These are phyloP conservation scores for Aristolochia californica DNA, from an alignment of 164 flowering plant genomes.

Conservation along the genomic window DNA sequence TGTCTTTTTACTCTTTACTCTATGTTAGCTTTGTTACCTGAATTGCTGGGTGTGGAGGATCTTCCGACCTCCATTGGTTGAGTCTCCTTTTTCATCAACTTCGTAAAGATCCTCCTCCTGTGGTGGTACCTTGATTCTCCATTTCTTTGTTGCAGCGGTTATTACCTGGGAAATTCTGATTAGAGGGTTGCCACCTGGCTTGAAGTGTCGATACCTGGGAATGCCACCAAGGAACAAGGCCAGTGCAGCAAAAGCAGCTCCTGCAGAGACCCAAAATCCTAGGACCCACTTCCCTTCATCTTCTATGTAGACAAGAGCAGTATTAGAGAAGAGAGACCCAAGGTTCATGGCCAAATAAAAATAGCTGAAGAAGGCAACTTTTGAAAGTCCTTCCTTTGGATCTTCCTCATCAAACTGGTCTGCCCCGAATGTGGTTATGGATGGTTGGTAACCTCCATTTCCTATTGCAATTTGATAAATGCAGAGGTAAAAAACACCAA, in stretches of 20 bases:
- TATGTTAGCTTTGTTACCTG: conserved; percentile 32
- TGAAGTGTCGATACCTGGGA: conserved; percentile 62
- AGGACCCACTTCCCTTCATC: conserved; percentile 79
- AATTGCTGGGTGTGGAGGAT: conserved; percentile 67
- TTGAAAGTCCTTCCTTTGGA: conserved; percentile 46
- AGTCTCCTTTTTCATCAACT: conserved; percentile 26
- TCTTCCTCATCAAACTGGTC: conserved; percentile 83
- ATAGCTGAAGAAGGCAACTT: conserved; percentile 83
- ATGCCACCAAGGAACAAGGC: conserved; percentile 61
- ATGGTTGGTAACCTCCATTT: conserved; percentile 90
- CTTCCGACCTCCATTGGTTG: conserved; percentile 35
- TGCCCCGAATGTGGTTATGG: conserved; percentile 87
- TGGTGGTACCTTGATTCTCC: conserved; percentile 29
- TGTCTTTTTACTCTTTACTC: background rate
- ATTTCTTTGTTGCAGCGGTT: conserved; percentile 53
- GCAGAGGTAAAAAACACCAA: conserved; percentile 53
- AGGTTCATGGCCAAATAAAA: conserved; percentile 83
- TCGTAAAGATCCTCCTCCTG: conserved; percentile 38
- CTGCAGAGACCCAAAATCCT: conserved; percentile 74
- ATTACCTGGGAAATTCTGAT: conserved; percentile 61
- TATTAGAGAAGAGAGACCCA: conserved; percentile 77
- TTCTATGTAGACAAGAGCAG: conserved; percentile 65
- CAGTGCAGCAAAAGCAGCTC: conserved; percentile 55
- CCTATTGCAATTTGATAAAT: conserved; percentile 74
- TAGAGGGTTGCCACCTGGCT: conserved; percentile 69